Base-by-base conservation (phyloP, 768 basidiomycete species). In the Boletales sp. region DNA sequence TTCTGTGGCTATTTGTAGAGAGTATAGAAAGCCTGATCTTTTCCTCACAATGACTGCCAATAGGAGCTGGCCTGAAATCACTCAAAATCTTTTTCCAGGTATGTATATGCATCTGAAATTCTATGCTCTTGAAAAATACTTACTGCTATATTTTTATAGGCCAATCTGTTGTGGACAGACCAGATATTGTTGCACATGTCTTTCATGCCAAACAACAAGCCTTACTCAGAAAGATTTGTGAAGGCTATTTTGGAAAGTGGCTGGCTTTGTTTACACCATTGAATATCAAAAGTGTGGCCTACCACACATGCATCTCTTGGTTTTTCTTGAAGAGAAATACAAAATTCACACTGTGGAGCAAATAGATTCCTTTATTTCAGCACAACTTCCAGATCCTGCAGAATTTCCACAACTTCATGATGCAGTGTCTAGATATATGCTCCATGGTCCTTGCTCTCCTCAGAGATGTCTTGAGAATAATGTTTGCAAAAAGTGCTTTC, bases 261-360 rank as follows among this genome's bases (percentile, higher is more conserved):
- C 70, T 35, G 80, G 73, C 2, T 60, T 68, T 47, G 72, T 82
- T 0, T 77, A 78, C 50, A 73, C 71, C 14, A 79, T 80, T 44
- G 76, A 84, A 51, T 83, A 80, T 56, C 81, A 82, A 57, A 83
- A 82, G 51, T 59, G 74, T 0, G 76, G 78, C 0, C 70, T 83
- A 0, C 79, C 80, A 17, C 80, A 82, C 53, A 72, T 75, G 57
- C 32, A 32, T 32, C 32, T 32, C 32, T 32, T 32, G 32, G 11
- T 32, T 11, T 32, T 32, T 11, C 11, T 36, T 3, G 13, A 36
- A 15, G 13, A 36, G 14, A 13, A 13, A 36, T 2, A 36, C 14
- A 36, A 36, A 15, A 36, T 36, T 36, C 35, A 15, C n/a, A 15
- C 14, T 36, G 35, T 36, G 35, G 35, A 36, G n/a, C 43, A 44